Base-by-base conservation (phyloP, 495 filamentous ascomycete genomes). In the Aspergillus affinis region DNA sequence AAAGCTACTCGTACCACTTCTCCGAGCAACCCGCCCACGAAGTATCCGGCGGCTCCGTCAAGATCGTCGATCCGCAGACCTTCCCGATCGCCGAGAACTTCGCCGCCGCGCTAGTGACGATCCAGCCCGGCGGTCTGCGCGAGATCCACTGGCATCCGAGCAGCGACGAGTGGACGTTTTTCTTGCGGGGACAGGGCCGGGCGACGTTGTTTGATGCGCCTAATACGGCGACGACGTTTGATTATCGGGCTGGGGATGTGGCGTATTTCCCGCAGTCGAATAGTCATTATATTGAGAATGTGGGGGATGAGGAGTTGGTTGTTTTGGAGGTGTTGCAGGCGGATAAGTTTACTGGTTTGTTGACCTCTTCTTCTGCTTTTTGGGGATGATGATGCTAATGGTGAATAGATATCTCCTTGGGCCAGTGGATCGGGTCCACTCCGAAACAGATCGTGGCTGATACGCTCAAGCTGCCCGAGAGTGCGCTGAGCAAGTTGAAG, bases 121-220 rank as follows among this genome's bases (percentile, higher is more conserved):
- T 93, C 18, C 76, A 85, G 46, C 88, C 89, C 0, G 88, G 88
- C 46, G 87, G 84, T 0, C 82, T 93, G 82, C 83, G 90, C 3
- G 90, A 93, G 68, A 82, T 93, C 47, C 89, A 93, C 72, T 93
- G 90, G 89, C 89, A 91, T 62, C 86, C 87, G 0, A 81, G 79
- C 9, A 84, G 83, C 21, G 89, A 91, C 69, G 89, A 92, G 64
- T 93, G 88, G 88, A 83, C 81, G 2, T 93, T 88, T 73, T 91
- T 92, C 75, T 81, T 91, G 50, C 69, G 81, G 27, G 89, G 90
- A 0, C 78, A 79, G 0, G 90, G 82, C 0, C 81, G 90, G 4
- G 86, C 88, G 15, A 91, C 88, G 0, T 72, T 91, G 6, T 91
- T 85, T 68, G 72, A 77, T 6, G 84, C 88, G 0, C 81, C 85